These are phyloP conservation scores for Citrullus amarus DNA, from an alignment of 306 rosid genomes.

Conservation along the genomic window DNA sequence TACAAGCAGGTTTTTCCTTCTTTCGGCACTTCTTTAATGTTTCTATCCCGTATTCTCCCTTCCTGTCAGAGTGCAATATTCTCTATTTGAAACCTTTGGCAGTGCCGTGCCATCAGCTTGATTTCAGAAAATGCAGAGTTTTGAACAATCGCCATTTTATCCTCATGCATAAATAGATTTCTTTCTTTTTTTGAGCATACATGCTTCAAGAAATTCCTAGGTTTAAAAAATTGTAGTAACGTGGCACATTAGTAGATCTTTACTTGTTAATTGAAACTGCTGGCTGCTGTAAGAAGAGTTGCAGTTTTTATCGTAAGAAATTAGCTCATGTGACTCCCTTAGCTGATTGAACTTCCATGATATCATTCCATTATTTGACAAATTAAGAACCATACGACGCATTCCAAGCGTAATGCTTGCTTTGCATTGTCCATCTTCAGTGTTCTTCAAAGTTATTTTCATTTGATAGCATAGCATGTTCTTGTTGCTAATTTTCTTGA, in stretches of 20 bases:
- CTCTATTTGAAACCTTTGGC: not conserved
- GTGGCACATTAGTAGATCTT: not conserved
- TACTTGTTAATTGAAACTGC: not conserved
- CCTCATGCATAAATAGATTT: not conserved
- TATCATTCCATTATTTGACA: not conserved
- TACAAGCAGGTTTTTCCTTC: slow-evolving; percentile 56
- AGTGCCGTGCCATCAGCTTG: not conserved
- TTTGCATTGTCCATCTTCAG: not conserved
- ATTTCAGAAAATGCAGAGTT: not conserved
- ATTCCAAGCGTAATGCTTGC: not conserved
- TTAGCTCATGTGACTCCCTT: not conserved
- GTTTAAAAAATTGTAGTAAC: not conserved
- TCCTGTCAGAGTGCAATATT: not conserved
- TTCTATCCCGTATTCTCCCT: not conserved
- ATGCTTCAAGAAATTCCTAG: not conserved
- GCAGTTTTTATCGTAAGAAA: not conserved
- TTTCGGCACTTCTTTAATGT: not conserved
- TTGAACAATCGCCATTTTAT: not conserved
- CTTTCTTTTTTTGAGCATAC: not conserved
- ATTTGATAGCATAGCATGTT: not conserved
- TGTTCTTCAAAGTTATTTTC: not conserved
- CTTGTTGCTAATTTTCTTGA: not conserved
- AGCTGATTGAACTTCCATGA: not conserved
- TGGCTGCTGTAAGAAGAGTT: not conserved
- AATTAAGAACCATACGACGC: not conserved